These are phyloP conservation scores for Avena sativa DNA, from an alignment of 176 grass and related monocot genomes.

Conservation along the genomic window DNA sequence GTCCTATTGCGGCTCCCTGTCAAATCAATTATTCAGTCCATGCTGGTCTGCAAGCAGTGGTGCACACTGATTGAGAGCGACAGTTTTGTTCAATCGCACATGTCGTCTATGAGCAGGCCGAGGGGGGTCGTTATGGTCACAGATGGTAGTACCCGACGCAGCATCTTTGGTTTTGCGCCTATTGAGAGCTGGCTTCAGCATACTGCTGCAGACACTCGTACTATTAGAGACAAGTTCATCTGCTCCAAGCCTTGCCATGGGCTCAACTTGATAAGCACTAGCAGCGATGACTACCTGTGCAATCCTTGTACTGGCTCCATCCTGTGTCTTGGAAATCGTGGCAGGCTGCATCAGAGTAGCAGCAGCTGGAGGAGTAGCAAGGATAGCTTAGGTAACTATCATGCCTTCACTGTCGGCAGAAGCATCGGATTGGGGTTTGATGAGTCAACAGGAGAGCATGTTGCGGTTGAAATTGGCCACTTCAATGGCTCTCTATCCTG, in stretches of 20 bases:
- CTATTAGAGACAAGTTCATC: not conserved
- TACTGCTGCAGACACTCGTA: no score
- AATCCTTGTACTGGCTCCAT: conserved; percentile 23
- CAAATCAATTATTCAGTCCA: not conserved
- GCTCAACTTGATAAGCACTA: conserved; percentile 32
- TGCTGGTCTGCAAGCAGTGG: conserved; percentile 17
- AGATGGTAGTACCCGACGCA: not conserved
- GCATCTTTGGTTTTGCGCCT: not conserved
- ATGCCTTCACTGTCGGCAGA: no score
- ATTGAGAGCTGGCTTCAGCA: not conserved
- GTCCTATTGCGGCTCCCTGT: conserved; percentile 14
- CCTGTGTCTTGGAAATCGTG: not conserved
- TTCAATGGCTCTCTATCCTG: no score
- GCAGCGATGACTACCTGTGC: conserved; percentile 25
- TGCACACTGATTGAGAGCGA: not conserved
- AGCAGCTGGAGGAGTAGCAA: no score
- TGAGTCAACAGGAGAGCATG: no score
- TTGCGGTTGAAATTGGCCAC: no score
- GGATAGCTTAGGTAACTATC: no score
- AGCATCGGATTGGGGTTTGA: no score
- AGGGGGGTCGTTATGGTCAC: not conserved
- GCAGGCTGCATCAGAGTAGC: no score
- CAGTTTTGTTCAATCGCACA: not conserved
- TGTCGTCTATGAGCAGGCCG: not conserved
- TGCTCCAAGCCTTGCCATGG: conserved; percentile 40